phyloP scores from a whole-genome alignment of 1,284 basidiomycete species.

The Sanghuangporus baumii region DNA sequence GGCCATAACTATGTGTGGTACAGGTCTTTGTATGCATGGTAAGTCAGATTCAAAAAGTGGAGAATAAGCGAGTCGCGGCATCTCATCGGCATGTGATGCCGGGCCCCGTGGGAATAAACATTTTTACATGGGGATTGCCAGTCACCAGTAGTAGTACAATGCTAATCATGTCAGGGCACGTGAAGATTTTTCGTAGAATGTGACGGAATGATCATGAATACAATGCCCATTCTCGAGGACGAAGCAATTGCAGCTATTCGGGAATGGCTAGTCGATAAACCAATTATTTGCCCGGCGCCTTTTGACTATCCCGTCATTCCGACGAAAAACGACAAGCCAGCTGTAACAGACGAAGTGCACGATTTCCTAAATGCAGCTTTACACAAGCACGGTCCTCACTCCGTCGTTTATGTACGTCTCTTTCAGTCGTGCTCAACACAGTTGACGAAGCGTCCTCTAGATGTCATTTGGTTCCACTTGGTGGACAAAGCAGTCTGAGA shows the following conservation, averaged over 20 bases:
- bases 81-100: too few relatives aligned
- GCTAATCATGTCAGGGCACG: too few relatives aligned
- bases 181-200: conserved; percentile 9
- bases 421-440: neutral
- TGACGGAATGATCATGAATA: conserved; percentile 8
- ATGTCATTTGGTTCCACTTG: conserved; percentile 17
- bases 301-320: neutral
- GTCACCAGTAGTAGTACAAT: too few relatives aligned
- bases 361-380: conserved; percentile 5
- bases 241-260: neutral
- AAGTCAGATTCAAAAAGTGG: too few relatives aligned
- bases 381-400: conserved; percentile 9
- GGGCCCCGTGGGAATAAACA: too few relatives aligned
- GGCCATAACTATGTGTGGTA: too few relatives aligned
- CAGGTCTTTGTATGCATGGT: too few relatives aligned
- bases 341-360: neutral
- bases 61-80: too few relatives aligned
- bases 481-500: conserved; percentile 15
- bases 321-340: neutral
- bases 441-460: neutral
- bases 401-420: conserved; percentile 15
- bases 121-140: too few relatives aligned
- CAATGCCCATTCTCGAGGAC: neutral
- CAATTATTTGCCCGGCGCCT: neutral
- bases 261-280: conserved; percentile 2